phyloP scores from a whole-genome alignment of 768 basidiomycete species.

The Mycena maculata region DNA sequence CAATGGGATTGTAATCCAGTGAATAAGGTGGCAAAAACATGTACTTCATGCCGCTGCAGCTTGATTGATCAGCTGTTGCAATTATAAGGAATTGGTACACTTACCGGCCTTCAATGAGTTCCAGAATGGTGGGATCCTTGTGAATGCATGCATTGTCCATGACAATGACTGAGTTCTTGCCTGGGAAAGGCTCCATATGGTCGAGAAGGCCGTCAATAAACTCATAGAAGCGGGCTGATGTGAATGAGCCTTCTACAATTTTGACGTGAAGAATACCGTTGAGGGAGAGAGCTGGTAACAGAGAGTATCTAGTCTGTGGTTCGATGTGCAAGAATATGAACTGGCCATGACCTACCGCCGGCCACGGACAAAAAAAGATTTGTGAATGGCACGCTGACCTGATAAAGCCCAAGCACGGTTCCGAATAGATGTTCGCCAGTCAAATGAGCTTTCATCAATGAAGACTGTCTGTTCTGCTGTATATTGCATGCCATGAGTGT shows the following conservation, averaged over 20 bases:
- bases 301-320: slow-evolving; percentile 42
- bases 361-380: slow-evolving; percentile 44
- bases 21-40: slow-evolving; percentile 51
- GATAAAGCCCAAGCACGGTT: slow-evolving; percentile 42
- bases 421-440: slow-evolving; percentile 38
- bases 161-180: slow-evolving; percentile 40
- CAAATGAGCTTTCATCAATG: slow-evolving; percentile 49
- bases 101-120: slow-evolving; percentile 46
- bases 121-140: slow-evolving; percentile 39
- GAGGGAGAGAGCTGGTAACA: slow-evolving; percentile 50
- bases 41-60: slow-evolving; percentile 32
- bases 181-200: slow-evolving; percentile 52
- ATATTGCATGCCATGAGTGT: slow-evolving; percentile 28
- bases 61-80: neutral
- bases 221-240: slow-evolving; percentile 36
- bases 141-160: slow-evolving; percentile 42
- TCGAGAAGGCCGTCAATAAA: slow-evolving; percentile 50
- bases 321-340: neutral
- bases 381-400: slow-evolving; percentile 36
- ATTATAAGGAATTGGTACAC: neutral
- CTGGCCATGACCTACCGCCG: slow-evolving; percentile 28
- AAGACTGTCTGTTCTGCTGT: slow-evolving; percentile 44
- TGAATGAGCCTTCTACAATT: slow-evolving; percentile 46
- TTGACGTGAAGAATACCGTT: slow-evolving; percentile 48
- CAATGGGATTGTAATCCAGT: slow-evolving; percentile 52